These are phyloP conservation scores for Calonectria pseudoreteaudii DNA, from an alignment of 2,329 filamentous ascomycete species.

Conservation along the genomic window DNA sequence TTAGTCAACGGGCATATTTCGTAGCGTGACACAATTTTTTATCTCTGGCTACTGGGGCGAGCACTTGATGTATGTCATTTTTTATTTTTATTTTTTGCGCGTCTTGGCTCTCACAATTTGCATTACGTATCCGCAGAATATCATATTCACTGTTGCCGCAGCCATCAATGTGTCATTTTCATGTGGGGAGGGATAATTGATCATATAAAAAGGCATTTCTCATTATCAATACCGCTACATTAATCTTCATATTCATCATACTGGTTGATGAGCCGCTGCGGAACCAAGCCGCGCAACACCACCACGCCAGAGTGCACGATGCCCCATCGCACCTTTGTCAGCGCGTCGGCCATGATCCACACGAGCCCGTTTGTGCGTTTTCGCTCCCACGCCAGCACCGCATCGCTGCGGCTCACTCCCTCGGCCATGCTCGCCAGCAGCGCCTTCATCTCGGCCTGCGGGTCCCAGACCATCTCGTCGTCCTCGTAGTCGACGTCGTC, in stretches of 20 bases:
- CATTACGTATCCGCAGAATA: too few species aligned
- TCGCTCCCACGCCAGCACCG: conserved; percentile 55
- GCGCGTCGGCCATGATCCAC: conserved; percentile 64
- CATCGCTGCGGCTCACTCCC: conserved; percentile 21
- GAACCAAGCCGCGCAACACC: conserved; percentile 57
- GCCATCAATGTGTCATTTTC: too few species aligned
- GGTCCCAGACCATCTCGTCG: conserved; percentile 64
- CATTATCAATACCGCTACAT: neutral
- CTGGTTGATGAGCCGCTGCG: conserved; percentile 45
- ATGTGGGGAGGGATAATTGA: neutral
- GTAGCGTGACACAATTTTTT: too few species aligned
- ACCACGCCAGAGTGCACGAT: conserved; percentile 72
- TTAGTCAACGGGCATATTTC: too few species aligned
- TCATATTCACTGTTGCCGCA: too few species aligned
- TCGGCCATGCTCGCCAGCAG: conserved; percentile 55
- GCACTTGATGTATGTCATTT: too few species aligned
- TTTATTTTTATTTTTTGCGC: too few species aligned
- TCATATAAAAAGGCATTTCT: neutral
- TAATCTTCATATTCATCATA: conserved; percentile 30
- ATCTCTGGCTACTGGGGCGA: too few species aligned
- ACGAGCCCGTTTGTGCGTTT: conserved; percentile 64
- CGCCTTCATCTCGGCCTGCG: conserved; percentile 59
- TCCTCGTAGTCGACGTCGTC: conserved; percentile 47
- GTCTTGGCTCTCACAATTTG: too few species aligned
- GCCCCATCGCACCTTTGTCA: conserved; percentile 70